Evolutionary conservation across 2,329 filamentous ascomycete species (phyloP).

Genomic region (Scopulariopsis brevicaulis): DNA sequence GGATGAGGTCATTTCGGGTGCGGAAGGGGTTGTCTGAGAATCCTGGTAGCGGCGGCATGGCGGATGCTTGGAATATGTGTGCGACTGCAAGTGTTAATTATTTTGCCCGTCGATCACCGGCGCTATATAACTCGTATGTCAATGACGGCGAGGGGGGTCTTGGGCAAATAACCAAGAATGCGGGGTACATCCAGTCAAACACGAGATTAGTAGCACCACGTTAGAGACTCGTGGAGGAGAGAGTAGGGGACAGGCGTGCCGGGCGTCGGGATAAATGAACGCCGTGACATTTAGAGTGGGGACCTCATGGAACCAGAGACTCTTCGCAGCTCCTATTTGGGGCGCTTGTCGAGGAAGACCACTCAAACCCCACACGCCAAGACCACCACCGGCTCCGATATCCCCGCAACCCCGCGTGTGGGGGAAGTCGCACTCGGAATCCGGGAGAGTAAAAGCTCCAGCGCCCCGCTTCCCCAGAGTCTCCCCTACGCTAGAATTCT

Average conservation of each 20-base stretch:
- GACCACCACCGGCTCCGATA: too few species aligned
- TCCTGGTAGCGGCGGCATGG: constrained; percentile 23
- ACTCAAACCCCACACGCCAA: background rate
- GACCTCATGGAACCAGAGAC: background rate
- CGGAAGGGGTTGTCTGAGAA: constrained; percentile 28
- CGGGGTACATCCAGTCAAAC: too few species aligned
- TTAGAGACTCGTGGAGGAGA: background rate
- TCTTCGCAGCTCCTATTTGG: background rate
- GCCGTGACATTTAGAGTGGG: background rate
- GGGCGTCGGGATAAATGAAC: background rate
- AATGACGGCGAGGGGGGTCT: too few species aligned
- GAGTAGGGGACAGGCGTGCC: background rate
- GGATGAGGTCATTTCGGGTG: constrained; percentile 21
- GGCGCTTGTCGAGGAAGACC: background rate
- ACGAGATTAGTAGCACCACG: too few species aligned
- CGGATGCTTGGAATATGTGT: background rate
- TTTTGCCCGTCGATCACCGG: too few species aligned
- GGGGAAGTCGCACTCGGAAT: background rate
- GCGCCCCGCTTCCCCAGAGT: background rate
- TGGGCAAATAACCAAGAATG: too few species aligned
- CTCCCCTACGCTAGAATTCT: background rate
- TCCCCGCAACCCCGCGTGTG: background rate
- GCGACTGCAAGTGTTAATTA: background rate
- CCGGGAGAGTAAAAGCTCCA: background rate
- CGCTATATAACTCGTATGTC: too few species aligned